Evolutionary conservation across 345 rosid genomes (phyloP).

Genomic region (Schrenkiella parvula): DNA sequence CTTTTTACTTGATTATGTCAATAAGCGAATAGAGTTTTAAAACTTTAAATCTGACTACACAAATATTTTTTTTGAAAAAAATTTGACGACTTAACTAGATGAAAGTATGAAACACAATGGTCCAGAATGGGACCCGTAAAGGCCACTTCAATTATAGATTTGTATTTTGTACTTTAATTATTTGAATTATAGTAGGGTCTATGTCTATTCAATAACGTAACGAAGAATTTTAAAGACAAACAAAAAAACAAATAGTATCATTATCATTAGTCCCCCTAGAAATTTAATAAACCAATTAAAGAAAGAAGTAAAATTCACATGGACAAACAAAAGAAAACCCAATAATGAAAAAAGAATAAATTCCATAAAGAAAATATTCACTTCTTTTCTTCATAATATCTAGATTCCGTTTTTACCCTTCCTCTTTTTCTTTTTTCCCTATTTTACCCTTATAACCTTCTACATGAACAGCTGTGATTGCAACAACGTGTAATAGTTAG

Average conservation of each 20-base stretch:
- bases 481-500: conserved; percentile 55
- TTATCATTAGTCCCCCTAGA: conserved; percentile 27
- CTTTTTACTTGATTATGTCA: neutral
- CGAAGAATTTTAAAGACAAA: conserved; percentile 4
- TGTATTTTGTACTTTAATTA: neutral
- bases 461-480: conserved; percentile 65
- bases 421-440: conserved; percentile 3
- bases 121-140: neutral
- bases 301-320: conserved; percentile 7
- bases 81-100: neutral
- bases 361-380: neutral
- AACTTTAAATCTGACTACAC: neutral
- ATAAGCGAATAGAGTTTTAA: neutral
- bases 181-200: neutral
- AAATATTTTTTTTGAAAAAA: neutral
- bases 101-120: conserved; percentile 9
- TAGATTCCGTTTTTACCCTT: neutral
- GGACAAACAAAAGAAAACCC: neutral
- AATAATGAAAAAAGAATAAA: neutral
- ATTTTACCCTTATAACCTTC: conserved; percentile 1
- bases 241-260: conserved; percentile 11
- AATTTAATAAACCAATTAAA: conserved; percentile 16
- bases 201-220: conserved; percentile 3
- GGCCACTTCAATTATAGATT: neutral
- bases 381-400: neutral